Evolutionary conservation across 148 eudicot species (phyloP).

Genomic region (Silene conica): DNA sequence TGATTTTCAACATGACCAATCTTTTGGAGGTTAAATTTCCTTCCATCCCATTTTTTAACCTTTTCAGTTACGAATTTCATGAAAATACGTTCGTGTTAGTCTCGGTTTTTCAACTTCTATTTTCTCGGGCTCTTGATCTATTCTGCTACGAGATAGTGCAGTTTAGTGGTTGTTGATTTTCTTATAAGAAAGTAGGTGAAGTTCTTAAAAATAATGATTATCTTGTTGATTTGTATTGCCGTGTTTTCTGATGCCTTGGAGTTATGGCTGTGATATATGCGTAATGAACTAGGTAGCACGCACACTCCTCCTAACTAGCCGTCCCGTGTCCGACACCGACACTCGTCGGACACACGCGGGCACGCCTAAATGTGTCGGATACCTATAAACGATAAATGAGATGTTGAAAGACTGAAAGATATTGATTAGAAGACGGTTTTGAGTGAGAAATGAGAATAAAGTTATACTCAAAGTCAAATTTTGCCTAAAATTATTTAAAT

Average conservation of each 20-base stretch:
- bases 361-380: no score
- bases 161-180: not conserved
- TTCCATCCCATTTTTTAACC: not conserved
- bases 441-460: no score
- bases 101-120: conserved; percentile 5
- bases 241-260: not conserved
- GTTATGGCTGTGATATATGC: not conserved
- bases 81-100: not conserved
- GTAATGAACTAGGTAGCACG: no score
- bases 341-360: no score
- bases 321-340: no score
- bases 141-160: not conserved
- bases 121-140: not conserved
- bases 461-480: no score
- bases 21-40: not conserved
- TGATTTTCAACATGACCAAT: not conserved
- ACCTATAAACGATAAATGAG: no score
- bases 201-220: not conserved
- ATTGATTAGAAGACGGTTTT: no score
- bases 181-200: not conserved
- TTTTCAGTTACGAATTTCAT: not conserved
- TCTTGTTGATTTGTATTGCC: not conserved
- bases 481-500: no score
- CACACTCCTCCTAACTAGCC: no score
- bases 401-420: no score